Percentiles rank a stretch among this genome's conserved stretches.
phyloP scores from a whole-genome alignment of 306 rosid genomes.

The Inga laurina region DNA sequence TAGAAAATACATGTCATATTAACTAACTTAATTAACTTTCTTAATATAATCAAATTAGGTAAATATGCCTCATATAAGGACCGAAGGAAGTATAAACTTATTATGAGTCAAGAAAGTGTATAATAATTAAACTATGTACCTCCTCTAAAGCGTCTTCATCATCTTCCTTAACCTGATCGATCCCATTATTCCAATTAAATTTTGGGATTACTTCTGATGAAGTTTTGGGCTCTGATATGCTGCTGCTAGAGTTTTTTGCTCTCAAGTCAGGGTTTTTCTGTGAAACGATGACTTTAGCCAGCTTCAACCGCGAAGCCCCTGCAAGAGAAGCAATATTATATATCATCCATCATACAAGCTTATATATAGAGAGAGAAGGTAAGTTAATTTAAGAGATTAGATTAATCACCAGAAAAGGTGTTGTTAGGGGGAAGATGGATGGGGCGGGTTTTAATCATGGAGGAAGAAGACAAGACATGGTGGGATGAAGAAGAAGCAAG shows the following conservation, averaged over 20 bases:
- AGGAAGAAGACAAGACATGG: background rate
- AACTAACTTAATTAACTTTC: too few relatives aligned
- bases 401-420: background rate
- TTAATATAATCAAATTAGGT: too few relatives aligned
- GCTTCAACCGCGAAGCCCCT: background rate
- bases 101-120: background rate
- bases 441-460: background rate
- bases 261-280: background rate
- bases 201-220: background rate
- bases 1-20: too few relatives aligned
- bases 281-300: background rate
- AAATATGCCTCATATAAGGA: too few relatives aligned
- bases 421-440: background rate
- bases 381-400: background rate
- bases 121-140: background rate
- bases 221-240: background rate
- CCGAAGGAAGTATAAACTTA: too few relatives aligned
- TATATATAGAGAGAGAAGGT: background rate
- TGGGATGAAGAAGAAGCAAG: background rate
- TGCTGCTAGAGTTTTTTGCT: background rate
- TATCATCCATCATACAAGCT: background rate
- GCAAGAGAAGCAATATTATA: background rate
- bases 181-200: background rate
- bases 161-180: background rate
- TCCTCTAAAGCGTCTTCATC: background rate